Base-by-base conservation (phyloP, 345 rosid species). In the Heritiera fomes region DNA sequence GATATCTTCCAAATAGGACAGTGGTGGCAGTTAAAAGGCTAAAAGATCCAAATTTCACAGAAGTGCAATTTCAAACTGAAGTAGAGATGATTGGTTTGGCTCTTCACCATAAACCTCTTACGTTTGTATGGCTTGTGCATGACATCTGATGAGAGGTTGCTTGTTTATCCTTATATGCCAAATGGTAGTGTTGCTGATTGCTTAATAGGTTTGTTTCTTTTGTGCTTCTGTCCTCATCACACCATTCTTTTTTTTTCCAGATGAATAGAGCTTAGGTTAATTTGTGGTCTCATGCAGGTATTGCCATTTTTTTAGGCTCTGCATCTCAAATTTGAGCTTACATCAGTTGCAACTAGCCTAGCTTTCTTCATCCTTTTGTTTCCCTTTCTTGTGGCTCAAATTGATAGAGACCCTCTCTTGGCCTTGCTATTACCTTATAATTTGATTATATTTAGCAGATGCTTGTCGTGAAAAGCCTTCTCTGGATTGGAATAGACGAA, bases 61-160 rank as follows among this genome's bases (percentile, higher is more conserved):
- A 95, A 87, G 82, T 90, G 77, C 98, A 95, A 92, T 95, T 95
- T 77, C 99, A 93, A 83, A 95, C 98, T 2, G 98, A 95, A 83
- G 97, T 93, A 2, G 96, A 95, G 81, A 92, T 93, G 99, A 95
- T 95, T 79, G 97, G 99, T n/a, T 89, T 95, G 83, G 97, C 99
- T 45, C 86, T 93, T 84, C 98, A 95, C 70, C 87, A 95, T 52
- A 95, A 95, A 93, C 83, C 94, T 95, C 46, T 81, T 95, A 77
- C 91, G 90, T 18, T 81, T 95, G 6, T 90, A 88, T 80, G 99
- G 98, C 60, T 93, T 95, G 82, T 95, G 99, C 70, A 83, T 93
- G 99, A 93, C 97, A 0, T 65, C 87, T 0, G 90, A 90, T 41
- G 99, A 92, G 84, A 89, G 97, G 75, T 71, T 95, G 91, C 97